These are phyloP conservation scores for Diddensiella caesifluorescens DNA, from an alignment of 805 yeast species.

Conservation along the genomic window DNA sequence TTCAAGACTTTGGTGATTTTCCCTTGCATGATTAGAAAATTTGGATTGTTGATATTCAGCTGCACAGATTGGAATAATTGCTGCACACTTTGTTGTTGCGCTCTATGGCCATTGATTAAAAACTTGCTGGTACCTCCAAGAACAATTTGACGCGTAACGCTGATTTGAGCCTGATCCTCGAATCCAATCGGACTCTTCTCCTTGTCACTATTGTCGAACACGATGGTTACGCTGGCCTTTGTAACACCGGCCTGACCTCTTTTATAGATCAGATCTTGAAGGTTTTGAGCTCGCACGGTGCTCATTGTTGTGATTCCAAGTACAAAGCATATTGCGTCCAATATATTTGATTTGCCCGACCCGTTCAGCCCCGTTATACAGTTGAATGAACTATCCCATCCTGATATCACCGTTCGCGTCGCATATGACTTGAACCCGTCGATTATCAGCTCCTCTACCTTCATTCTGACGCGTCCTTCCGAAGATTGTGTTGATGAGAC, in stretches of 20 bases:
- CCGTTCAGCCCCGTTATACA: slow-evolving; percentile 98
- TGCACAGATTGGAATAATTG: slow-evolving; percentile 92
- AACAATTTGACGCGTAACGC: slow-evolving; percentile 86
- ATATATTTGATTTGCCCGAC: slow-evolving; percentile 92
- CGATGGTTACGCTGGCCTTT: slow-evolving; percentile 93
- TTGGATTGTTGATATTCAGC: slow-evolving; percentile 92
- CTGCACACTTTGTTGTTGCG: slow-evolving; percentile 88
- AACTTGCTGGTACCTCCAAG: slow-evolving; percentile 91
- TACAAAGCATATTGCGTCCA: slow-evolving; percentile 98
- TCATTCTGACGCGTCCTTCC: slow-evolving; percentile 42
- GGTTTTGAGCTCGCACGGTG: slow-evolving; percentile 88
- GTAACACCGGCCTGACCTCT: slow-evolving; percentile 98
- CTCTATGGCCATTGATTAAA: slow-evolving; percentile 90
- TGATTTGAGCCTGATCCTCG: slow-evolving; percentile 67
- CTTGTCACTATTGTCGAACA: slow-evolving; percentile 80
- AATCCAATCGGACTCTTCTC: slow-evolving; percentile 82
- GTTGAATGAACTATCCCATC: slow-evolving; percentile 95
- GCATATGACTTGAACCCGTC: slow-evolving; percentile 99
- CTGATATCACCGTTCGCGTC: slow-evolving; percentile 88
- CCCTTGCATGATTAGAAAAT: slow-evolving; percentile 97
- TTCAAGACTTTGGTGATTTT: slow-evolving; percentile 94
- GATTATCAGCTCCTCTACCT: slow-evolving; percentile 90
- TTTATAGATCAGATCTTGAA: slow-evolving; percentile 91
- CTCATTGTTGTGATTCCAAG: slow-evolving; percentile 90
- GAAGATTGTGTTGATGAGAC: background rate